These are phyloP conservation scores for Purshia tridentata DNA, from an alignment of 306 rosid species.

Conservation along the genomic window DNA sequence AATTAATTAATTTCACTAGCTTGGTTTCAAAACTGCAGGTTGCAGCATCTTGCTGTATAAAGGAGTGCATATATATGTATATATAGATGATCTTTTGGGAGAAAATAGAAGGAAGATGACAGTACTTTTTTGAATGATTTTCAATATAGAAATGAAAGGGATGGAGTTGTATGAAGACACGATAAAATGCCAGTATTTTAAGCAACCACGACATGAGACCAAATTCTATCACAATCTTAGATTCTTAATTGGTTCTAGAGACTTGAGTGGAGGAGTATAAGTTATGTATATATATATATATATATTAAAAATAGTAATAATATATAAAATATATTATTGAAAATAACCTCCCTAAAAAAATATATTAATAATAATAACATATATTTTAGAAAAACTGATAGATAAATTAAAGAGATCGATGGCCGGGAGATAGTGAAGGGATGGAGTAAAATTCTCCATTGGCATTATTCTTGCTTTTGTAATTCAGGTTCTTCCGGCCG, in stretches of 20 bases:
- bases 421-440: no score
- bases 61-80: not conserved
- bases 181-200: conserved; percentile 27
- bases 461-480: not conserved
- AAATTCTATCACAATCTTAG: conserved; percentile 34
- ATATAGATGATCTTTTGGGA: not conserved
- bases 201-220: conserved; percentile 51
- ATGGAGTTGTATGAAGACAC: conserved; percentile 12
- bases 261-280: not conserved
- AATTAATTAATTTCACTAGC: not conserved
- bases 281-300: not conserved
- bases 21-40: not conserved
- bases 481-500: not conserved
- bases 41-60: conserved; percentile 9
- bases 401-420: no score
- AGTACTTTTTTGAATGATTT: not conserved
- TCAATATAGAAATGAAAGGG: conserved; percentile 5
- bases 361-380: not conserved
- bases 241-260: conserved; percentile 22
- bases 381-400: no score
- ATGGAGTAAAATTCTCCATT: not conserved
- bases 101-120: not conserved
- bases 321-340: not conserved
- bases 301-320: not conserved
- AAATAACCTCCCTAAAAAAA: no score